A percentile compares a stretch with the other conserved stretches of the same genome.
phyloP scores from a whole-genome alignment of 176 grass and related monocot species.

The Eleusine coracana region DNA sequence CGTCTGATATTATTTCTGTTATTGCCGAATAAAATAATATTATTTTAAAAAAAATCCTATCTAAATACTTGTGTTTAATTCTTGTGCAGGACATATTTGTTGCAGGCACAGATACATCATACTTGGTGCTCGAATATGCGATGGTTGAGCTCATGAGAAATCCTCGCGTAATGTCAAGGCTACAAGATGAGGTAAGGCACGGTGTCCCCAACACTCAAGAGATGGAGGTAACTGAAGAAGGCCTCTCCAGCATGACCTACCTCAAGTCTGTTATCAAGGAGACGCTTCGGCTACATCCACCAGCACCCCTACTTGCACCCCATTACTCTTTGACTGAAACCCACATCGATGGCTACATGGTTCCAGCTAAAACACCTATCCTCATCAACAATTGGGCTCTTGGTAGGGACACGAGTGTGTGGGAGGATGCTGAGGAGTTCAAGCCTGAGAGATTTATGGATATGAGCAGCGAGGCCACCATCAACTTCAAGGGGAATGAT shows the following conservation, averaged over 20 bases:
- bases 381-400: constrained; percentile 45
- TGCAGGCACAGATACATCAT: constrained; percentile 43
- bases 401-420: constrained; percentile 12
- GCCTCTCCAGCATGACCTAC: constrained; percentile 22
- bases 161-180: constrained; percentile 23
- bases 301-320: constrained; percentile 33
- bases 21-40: too few species aligned
- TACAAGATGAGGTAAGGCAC: constrained; percentile 35
- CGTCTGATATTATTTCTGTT: too few species aligned
- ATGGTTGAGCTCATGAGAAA: constrained; percentile 40
- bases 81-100: constrained; percentile 42
- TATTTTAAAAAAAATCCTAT: too few species aligned
- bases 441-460: constrained; percentile 41
- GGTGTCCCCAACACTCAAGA: not conserved
- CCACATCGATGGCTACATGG: constrained; percentile 30
- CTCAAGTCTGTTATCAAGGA: constrained; percentile 42
- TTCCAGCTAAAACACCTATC: constrained; percentile 25
- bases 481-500: constrained; percentile 28
- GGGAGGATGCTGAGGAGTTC: constrained; percentile 36
- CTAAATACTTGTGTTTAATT: too few species aligned
- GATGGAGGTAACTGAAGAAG: constrained; percentile 17
- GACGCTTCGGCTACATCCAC: not conserved
- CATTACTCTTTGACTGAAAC: constrained; percentile 14
- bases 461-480: not conserved
- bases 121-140: constrained; percentile 33